These are phyloP conservation scores for Solanum acaule DNA, from an alignment of 257 asterid genomes.

Conservation along the genomic window DNA sequence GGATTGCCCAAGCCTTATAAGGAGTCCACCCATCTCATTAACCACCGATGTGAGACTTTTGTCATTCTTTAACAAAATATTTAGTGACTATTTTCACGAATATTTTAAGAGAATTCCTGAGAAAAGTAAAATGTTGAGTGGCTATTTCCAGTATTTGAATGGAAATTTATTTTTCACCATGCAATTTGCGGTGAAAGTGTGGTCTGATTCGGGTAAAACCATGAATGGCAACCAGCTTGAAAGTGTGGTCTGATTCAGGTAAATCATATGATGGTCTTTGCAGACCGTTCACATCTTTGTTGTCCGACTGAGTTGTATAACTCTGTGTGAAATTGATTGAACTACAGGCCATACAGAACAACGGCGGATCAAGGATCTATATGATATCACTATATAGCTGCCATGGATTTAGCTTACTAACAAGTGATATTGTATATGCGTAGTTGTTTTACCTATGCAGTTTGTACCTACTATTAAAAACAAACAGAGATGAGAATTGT, in stretches of 20 bases:
- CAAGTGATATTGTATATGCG: too few relatives aligned
- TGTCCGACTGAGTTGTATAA: neutral
- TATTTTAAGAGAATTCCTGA: too few relatives aligned
- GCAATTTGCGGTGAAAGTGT: neutral
- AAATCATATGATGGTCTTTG: neutral
- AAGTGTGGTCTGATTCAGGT: neutral
- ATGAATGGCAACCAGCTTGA: neutral
- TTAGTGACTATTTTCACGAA: fast-evolving
- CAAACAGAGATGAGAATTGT: too few relatives aligned
- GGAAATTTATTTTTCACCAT: neutral
- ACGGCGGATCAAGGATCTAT: neutral
- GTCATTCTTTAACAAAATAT: too few relatives aligned
- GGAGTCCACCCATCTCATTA: too few relatives aligned
- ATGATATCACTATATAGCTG: neutral
- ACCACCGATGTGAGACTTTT: too few relatives aligned
- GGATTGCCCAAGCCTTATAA: too few relatives aligned
- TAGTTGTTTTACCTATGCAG: too few relatives aligned
- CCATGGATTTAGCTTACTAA: too few relatives aligned
- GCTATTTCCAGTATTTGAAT: neutral
- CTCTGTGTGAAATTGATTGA: neutral
- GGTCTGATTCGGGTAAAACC: neutral
- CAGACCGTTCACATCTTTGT: neutral
- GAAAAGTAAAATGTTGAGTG: neutral
- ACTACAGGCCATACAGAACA: neutral
- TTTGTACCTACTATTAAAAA: too few relatives aligned